These are phyloP conservation scores for Exophiala spinifera DNA, from an alignment of 2,329 filamentous ascomycete species.

Conservation along the genomic window DNA sequence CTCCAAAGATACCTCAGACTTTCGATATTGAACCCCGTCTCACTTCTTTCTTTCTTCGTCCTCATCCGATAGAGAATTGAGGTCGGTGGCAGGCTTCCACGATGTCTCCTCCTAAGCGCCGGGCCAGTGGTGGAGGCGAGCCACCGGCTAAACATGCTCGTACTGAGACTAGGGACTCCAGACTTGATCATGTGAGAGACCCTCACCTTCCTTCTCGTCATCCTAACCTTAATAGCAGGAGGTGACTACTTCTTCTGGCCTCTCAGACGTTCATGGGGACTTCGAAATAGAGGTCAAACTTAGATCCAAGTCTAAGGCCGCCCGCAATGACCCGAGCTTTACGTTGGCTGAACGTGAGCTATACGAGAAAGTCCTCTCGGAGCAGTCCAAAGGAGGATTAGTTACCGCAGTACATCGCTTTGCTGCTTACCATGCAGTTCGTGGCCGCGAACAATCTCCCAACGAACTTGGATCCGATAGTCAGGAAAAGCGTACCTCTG, in stretches of 20 bases:
- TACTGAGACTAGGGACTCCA: constrained; percentile 4
- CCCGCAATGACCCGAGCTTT: constrained; percentile 11
- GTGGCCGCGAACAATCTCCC: too few species aligned
- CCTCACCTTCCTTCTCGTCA: not conserved
- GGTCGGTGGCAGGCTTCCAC: not conserved
- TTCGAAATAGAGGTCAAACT: constrained; percentile 14
- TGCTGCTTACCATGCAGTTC: not conserved
- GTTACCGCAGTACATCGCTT: constrained; percentile 24
- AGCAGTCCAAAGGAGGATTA: constrained; percentile 12
- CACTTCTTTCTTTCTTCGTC: too few species aligned
- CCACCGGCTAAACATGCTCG: constrained; percentile 8
- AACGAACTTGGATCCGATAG: too few species aligned
- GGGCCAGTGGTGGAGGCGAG: constrained; percentile 9
- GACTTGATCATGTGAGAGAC: constrained; percentile 12
- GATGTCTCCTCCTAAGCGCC: constrained; percentile 8
- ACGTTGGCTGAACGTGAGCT: constrained; percentile 8
- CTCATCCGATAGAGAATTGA: too few species aligned
- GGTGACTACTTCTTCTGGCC: not conserved
- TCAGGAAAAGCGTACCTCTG: too few species aligned
- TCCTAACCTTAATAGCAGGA: constrained; percentile 5
- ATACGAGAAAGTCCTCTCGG: constrained; percentile 10
- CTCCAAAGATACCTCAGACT: too few species aligned
- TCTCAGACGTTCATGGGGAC: constrained; percentile 3
- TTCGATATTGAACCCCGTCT: too few species aligned
- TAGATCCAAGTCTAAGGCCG: constrained; percentile 12